Conservation (phyloP, 805 yeast species). For the Cyberlindnera xishuangbannaensis region DNA sequence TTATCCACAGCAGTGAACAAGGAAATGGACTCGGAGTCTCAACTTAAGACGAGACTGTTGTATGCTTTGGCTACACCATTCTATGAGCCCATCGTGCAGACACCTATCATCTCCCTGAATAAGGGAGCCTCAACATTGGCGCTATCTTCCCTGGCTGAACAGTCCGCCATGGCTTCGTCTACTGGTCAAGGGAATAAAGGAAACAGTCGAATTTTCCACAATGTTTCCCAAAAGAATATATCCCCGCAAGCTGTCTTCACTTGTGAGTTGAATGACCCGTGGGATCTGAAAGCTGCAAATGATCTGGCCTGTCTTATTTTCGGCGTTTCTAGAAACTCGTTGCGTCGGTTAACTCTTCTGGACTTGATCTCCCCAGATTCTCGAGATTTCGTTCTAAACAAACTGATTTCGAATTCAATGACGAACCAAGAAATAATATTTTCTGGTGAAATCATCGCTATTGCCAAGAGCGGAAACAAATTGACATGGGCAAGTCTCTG, state of each 20-base stretch:
- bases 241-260: slow-evolving; percentile 84
- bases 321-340: slow-evolving; percentile 65
- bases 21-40: slow-evolving; percentile 16
- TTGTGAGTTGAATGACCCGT: slow-evolving; percentile 66
- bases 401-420: slow-evolving; percentile 35
- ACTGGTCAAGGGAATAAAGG: no score
- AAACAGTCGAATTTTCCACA: slow-evolving; percentile 46
- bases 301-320: slow-evolving; percentile 85
- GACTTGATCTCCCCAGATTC: slow-evolving; percentile 77
- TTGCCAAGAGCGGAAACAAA: slow-evolving; percentile 57
- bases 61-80: slow-evolving; percentile 68
- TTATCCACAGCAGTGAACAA: slow-evolving; percentile 31
- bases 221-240: slow-evolving; percentile 64
- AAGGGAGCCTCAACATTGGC: slow-evolving; percentile 28
- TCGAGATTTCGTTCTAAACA: slow-evolving; percentile 59
- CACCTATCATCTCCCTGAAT: slow-evolving; percentile 22
- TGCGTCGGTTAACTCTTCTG: slow-evolving; percentile 58
- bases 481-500: slow-evolving; percentile 84
- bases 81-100: slow-evolving; percentile 25
- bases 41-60: slow-evolving; percentile 37
- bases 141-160: slow-evolving; percentile 21
- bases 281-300: slow-evolving; percentile 78
- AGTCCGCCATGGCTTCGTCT: slow-evolving; percentile 6
- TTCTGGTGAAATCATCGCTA: slow-evolving; percentile 82
- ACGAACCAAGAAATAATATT: slow-evolving; percentile 45